phyloP scores from a whole-genome alignment of 805 yeast species.

The Candida nemodendra region DNA sequence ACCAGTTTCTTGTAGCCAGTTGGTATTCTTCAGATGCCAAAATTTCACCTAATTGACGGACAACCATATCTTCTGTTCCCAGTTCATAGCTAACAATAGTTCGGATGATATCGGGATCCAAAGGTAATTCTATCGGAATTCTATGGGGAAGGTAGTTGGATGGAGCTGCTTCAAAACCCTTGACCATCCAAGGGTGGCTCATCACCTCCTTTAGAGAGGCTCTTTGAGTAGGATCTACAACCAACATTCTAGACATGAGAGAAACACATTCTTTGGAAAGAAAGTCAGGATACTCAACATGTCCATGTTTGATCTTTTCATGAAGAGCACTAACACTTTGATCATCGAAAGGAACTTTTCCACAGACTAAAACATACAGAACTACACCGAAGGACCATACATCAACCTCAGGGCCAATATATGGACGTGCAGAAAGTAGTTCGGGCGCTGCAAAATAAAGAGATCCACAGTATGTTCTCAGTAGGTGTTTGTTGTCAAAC shows the following conservation, averaged over 20 bases:
- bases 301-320: constrained; percentile 88
- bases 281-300: constrained; percentile 85
- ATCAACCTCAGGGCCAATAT: constrained; percentile 95
- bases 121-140: constrained; percentile 67
- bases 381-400: constrained; percentile 99
- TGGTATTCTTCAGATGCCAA: constrained; percentile 66
- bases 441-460: constrained; percentile 99
- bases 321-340: constrained; percentile 89
- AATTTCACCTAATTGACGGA: constrained; percentile 53
- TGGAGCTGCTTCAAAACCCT: constrained; percentile 76
- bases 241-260: constrained; percentile 81
- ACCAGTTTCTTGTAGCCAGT: constrained; percentile 63
- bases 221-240: constrained; percentile 81
- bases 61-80: constrained; percentile 61
- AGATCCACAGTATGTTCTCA: constrained; percentile 96
- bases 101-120: constrained; percentile 63
- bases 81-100: constrained; percentile 80
- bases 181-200: constrained; percentile 92
- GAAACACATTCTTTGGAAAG: constrained; percentile 79
- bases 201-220: constrained; percentile 77
- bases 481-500: constrained; percentile 64
- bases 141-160: constrained; percentile 75
- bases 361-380: constrained; percentile 90
- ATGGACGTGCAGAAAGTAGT: constrained; percentile 85
- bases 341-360: constrained; percentile 97